phyloP scores from a whole-genome alignment of 2,329 filamentous ascomycete species.

The Thielaviopsis musarum region DNA sequence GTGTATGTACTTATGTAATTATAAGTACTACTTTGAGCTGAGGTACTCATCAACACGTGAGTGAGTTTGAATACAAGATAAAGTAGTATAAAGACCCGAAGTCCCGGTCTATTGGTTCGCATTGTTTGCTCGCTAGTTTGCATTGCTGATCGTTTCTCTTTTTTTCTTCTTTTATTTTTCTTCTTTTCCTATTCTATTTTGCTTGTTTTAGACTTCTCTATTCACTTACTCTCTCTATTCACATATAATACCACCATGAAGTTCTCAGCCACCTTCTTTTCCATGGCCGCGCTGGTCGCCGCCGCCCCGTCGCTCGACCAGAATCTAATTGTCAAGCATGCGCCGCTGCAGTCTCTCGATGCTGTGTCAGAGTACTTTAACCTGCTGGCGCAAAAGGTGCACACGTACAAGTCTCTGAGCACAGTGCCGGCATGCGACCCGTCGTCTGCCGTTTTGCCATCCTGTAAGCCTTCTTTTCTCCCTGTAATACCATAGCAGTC shows the following conservation, averaged over 20 bases:
- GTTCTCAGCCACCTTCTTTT: constrained; percentile 27
- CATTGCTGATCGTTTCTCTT: not conserved
- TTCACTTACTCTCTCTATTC: too few species aligned
- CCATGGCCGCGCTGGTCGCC: constrained; percentile 17
- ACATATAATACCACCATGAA: constrained; percentile 2
- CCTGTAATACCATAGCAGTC: not conserved
- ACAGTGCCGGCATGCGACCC: constrained; percentile 35
- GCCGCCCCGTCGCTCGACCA: constrained; percentile 31
- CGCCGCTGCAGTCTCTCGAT: constrained; percentile 24
- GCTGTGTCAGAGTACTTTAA: constrained; percentile 45
- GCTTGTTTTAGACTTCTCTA: not conserved
- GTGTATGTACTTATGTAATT: not conserved
- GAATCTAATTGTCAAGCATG: constrained; percentile 22
- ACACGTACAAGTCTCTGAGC: constrained; percentile 26
- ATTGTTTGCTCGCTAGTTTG: not conserved
- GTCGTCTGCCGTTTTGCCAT: constrained; percentile 33
- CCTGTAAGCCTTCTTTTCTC: constrained; percentile 22
- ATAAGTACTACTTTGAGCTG: not conserved
- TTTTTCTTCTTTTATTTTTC: not conserved
- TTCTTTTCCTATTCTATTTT: not conserved
- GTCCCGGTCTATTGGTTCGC: not conserved
- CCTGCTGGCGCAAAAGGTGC: constrained; percentile 37
- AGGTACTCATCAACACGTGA: not conserved
- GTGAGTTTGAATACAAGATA: not conserved
- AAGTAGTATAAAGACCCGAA: not conserved